Evolutionary conservation across 805 yeast species (phyloP).

Genomic region (Saccharomycopsis javanensis): DNA sequence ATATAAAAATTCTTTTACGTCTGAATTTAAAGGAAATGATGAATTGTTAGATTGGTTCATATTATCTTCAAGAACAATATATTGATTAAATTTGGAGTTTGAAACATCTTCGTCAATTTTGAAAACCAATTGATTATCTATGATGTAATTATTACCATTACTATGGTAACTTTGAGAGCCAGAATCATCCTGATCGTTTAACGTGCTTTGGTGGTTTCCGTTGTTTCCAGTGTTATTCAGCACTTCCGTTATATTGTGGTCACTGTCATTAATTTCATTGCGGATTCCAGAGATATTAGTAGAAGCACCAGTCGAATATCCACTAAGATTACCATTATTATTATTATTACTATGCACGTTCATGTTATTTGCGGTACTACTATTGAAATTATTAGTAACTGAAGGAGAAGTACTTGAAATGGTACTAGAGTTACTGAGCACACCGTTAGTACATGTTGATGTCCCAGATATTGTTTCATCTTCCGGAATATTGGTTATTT

Average conservation of each 20-base stretch:
- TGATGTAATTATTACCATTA: not conserved
- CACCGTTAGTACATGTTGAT: conserved; percentile 8
- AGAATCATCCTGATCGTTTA: not conserved
- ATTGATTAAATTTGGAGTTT: conserved; percentile 7
- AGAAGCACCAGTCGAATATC: not conserved
- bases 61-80: not conserved
- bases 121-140: conserved; percentile 4
- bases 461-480: conserved; percentile 1
- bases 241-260: not conserved
- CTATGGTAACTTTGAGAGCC: not conserved
- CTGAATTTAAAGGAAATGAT: conserved; percentile 7
- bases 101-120: conserved; percentile 5
- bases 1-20: conserved; percentile 6
- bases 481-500: conserved; percentile 28
- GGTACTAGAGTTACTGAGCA: conserved; percentile 2
- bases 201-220: not conserved
- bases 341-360: not conserved
- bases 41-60: not conserved
- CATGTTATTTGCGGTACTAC: not conserved
- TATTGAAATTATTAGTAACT: not conserved
- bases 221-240: not conserved
- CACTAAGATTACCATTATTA: not conserved
- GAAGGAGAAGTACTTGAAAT: not conserved
- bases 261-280: not conserved
- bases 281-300: not conserved